phyloP scores from a whole-genome alignment of 805 yeast species.

The Hanseniaspora pseudoguilliermondii region DNA sequence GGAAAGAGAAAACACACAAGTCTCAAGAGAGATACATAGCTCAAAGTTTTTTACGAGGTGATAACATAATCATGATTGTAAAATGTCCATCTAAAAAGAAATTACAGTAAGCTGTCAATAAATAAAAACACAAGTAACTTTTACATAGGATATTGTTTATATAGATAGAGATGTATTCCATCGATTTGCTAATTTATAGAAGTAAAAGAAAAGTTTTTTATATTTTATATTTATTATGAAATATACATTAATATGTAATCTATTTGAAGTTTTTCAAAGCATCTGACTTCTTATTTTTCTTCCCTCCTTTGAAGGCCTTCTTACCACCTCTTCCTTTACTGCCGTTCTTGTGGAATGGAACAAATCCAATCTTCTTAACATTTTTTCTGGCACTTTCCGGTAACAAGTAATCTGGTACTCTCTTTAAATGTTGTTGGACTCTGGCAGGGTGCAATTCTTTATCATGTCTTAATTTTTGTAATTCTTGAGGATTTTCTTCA shows the following conservation, averaged over 20 bases:
- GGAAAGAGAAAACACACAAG: constrained; percentile 35
- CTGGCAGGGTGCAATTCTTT: constrained; percentile 74
- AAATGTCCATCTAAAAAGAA: constrained; percentile 31
- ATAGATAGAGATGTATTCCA: too few species aligned
- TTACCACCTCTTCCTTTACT: constrained; percentile 31
- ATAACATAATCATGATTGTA: constrained; percentile 76
- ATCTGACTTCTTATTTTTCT: constrained; percentile 38
- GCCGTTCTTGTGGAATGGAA: constrained; percentile 51
- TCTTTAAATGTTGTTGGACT: constrained; percentile 70
- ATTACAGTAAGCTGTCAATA: neutral
- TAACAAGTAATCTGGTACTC: constrained; percentile 82
- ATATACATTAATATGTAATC: neutral
- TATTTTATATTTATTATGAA: neutral
- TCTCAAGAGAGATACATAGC: constrained; percentile 69
- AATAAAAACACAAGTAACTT: neutral
- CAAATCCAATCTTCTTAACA: constrained; percentile 49
- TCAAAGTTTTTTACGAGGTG: constrained; percentile 89
- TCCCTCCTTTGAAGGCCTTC: constrained; percentile 28
- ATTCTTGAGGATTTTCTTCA: constrained; percentile 93
- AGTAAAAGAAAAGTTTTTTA: neutral
- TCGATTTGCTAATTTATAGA: too few species aligned
- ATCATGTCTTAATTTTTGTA: constrained; percentile 80
- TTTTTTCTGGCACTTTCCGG: constrained; percentile 63
- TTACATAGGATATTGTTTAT: too few species aligned
- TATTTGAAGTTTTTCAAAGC: constrained; percentile 46